Base-by-base conservation (phyloP, 108 stramenopile genomes). In the Pseudonitzschia multiseries region DNA sequence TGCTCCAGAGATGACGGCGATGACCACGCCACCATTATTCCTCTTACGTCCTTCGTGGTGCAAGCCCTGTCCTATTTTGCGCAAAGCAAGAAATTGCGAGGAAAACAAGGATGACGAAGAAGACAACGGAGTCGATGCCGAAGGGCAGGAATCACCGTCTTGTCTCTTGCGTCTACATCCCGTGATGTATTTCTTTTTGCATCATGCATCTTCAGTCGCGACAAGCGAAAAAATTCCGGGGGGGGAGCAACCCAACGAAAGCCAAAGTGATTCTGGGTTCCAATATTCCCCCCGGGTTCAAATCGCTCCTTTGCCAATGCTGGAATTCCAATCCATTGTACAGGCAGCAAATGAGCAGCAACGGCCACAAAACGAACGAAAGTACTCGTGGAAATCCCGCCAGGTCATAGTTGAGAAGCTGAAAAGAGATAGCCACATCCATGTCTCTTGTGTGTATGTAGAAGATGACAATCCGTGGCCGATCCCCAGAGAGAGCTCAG, bases 321-420 rank as follows among this genome's bases (percentile, higher is more conserved):
- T 65, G 36, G 64, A 42, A 65, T 65, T 65, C 29, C 64, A 65
- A 65, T 27, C 64, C 15, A 41, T 65, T n/a, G 18, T 15, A n/a
- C 17, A 9, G 41, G 24, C 36, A 18, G 29, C 21, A 21, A 33
- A 8, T 4, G 20, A 65, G 40, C 2, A 42, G 40, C 42, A n/a
- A 41, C 17, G 28, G 24, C 18, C 22, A 10, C 53, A 15, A 59
- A 59, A 0, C 24, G 26, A 59, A 27, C 6, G 15, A 24, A 15
- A 59, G 18, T 5, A 18, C 64, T 24, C 31, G 18, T 65, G 64
- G 64, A 65, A 65, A 40, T 40, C 17, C 22, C 18, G 42, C 28
- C 64, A 32, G 21, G 41, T 65, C 8, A 15, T 8, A 42, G 40
- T 65, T 22, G 15, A 18, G n/a, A 31, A 40, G 20, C 40, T 65